Evolutionary conservation across 306 rosid species (phyloP).

Genomic region (Quercus engelmannii): DNA sequence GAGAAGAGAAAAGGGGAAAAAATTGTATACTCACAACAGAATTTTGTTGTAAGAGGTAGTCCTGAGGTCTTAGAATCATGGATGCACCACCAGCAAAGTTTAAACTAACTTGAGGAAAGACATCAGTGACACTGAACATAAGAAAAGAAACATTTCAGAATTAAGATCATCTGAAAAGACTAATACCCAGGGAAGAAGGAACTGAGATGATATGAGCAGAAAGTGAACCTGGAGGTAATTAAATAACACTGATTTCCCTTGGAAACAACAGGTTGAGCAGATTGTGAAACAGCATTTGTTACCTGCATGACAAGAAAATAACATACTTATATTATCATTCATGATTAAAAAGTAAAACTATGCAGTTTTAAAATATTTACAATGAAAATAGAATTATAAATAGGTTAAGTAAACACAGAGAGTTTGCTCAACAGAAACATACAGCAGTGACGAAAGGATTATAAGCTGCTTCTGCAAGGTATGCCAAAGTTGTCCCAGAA

Average conservation of each 20-base stretch:
- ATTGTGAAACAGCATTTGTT: conserved; percentile 54
- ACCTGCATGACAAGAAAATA: conserved; percentile 42
- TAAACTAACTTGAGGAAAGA: conserved; percentile 86
- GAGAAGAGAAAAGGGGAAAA: not conserved
- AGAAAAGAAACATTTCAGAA: conserved; percentile 16
- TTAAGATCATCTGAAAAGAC: conserved; percentile 12
- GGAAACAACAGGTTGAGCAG: conserved; percentile 52
- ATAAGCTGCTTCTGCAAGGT: conserved; percentile 89
- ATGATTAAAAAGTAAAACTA: conserved; percentile 4
- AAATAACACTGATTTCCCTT: conserved; percentile 76
- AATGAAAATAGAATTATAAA: conserved; percentile 9
- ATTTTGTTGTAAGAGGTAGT: conserved; percentile 83
- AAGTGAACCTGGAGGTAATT: conserved; percentile 55
- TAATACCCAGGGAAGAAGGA: not conserved
- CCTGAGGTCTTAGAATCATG: conserved; percentile 74
- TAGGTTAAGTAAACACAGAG: conserved; percentile 10
- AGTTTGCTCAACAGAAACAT: conserved; percentile 37
- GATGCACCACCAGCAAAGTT: conserved; percentile 86
- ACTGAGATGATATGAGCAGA: not conserved
- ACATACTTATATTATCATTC: not conserved
- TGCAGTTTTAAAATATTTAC: conserved; percentile 2
- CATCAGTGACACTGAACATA: conserved; percentile 56
- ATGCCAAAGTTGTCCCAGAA: conserved; percentile 97
- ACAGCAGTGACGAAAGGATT: conserved; percentile 81
- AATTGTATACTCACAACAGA: conserved; percentile 61